phyloP scores from a whole-genome alignment of 2,329 filamentous ascomycete genomes.

The Zymoseptoria crescenta region DNA sequence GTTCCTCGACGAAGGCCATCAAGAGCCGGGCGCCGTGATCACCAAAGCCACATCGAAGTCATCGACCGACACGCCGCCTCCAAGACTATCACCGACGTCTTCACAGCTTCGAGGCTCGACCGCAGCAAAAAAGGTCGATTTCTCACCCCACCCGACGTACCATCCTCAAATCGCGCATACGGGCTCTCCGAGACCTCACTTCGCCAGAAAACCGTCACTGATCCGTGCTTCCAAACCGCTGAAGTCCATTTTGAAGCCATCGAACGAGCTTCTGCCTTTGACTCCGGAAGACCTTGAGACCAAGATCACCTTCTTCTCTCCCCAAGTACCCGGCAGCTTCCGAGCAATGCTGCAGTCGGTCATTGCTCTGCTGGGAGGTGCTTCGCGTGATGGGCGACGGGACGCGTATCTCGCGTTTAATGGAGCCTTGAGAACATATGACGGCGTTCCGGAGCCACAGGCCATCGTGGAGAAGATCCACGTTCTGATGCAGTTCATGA shows the following conservation, averaged over 20 bases:
- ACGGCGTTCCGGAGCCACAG: slow-evolving; percentile 68
- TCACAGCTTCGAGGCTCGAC: slow-evolving; percentile 31
- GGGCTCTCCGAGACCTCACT: slow-evolving; percentile 30
- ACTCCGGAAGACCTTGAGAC: slow-evolving; percentile 33
- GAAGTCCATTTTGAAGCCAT: slow-evolving; percentile 78
- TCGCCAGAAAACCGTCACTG: slow-evolving; percentile 32
- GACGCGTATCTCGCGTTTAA: slow-evolving; percentile 83
- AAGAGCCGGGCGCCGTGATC: slow-evolving; percentile 9
- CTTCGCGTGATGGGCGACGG: slow-evolving; percentile 62
- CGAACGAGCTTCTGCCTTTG: slow-evolving; percentile 33
- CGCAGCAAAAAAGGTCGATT: slow-evolving; percentile 51
- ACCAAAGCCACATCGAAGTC: slow-evolving; percentile 1
- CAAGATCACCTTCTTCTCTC: slow-evolving; percentile 35
- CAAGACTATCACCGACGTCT: slow-evolving; percentile 20
- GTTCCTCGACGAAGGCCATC: slow-evolving; percentile 35
- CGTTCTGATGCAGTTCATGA: slow-evolving; percentile 71
- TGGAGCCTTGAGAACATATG: slow-evolving; percentile 69
- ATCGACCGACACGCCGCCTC: slow-evolving; percentile 12
- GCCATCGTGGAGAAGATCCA: slow-evolving; percentile 68
- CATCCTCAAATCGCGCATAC: slow-evolving; percentile 24
- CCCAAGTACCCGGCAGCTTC: slow-evolving; percentile 52
- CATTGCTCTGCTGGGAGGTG: slow-evolving; percentile 68
- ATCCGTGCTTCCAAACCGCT: slow-evolving; percentile 47
- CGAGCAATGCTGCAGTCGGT: slow-evolving; percentile 78
- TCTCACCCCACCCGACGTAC: slow-evolving; percentile 52